Evolutionary conservation across 1,284 basidiomycete species (phyloP).

Genomic region (Marasmius oreades): DNA sequence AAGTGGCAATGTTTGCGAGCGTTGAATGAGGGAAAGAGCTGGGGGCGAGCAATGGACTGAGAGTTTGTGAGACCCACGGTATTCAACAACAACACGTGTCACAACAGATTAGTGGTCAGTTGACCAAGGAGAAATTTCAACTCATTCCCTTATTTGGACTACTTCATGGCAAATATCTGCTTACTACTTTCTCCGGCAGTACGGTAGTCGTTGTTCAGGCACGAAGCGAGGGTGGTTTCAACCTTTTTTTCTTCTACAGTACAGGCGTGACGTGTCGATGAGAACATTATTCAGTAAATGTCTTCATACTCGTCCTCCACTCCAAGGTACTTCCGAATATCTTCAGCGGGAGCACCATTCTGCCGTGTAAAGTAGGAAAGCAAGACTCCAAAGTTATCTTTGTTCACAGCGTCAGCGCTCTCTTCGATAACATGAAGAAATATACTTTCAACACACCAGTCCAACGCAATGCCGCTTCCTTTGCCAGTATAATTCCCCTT

Average conservation of each 20-base stretch:
- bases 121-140: conserved; percentile 20
- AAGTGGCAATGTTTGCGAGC: conserved; percentile 1
- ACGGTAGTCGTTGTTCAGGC: too few species aligned
- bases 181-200: background rate
- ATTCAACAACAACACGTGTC: conserved; percentile 4
- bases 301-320: conserved; percentile 74
- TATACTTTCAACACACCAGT: conserved; percentile 82
- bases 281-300: conserved; percentile 41
- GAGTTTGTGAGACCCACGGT: conserved; percentile 1
- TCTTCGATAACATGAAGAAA: too few species aligned
- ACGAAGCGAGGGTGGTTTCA: too few species aligned
- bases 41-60: too few species aligned
- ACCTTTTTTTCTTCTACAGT: too few species aligned
- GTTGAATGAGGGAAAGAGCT: background rate
- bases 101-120: conserved; percentile 22
- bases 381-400: conserved; percentile 63
- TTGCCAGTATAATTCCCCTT: conserved; percentile 66
- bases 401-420: background rate
- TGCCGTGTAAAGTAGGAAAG: conserved; percentile 64
- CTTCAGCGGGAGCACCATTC: conserved; percentile 49
- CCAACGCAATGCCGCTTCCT: conserved; percentile 80
- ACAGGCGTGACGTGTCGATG: too few species aligned
- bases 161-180: background rate
- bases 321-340: conserved; percentile 61
- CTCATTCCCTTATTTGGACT: background rate